Evolutionary conservation across 2,329 filamentous ascomycete genomes (phyloP), one percentile per base, ranked within the genome.

Genomic region (Botrytis paeoniae): DNA sequence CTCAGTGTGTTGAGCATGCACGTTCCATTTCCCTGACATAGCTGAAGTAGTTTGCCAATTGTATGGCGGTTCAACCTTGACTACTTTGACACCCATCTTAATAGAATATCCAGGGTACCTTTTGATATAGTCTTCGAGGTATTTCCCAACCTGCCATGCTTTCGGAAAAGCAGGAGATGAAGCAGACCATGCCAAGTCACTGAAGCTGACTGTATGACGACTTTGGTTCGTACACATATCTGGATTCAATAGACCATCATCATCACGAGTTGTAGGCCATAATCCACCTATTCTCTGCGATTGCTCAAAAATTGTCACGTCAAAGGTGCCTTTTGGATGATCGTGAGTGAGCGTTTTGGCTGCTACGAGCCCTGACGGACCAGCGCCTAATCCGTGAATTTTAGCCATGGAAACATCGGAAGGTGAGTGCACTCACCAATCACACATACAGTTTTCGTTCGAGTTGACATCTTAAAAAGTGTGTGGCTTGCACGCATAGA

Each of bases 161-260:
- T 86, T 89, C 1, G 93, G 93, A 65, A 96, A 90, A 81, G 91
- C 86, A 1, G 91, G 89, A 1, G 85, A 82, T 6, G 81, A 82
- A 8, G 85, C 82, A 4, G 87, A 85, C 93, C 93, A 97, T 9
- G 92, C 87, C 37, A 93, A 81, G 79, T 95, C 93, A 75, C 88
- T 89, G 78, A 91, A 91, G 77, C 88, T 87, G 75, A 96, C 89
- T 0, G 92, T 93, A 81, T 94, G 93, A 63, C 87, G 88, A 82
- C 92, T 94, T 78, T 95, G 89, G 80, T 97, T 97, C 6, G 88
- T 88, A 25, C 88, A 85, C 85, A 92, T 92, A 70, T 92, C 86
- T 14, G 91, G 91, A 75, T 92, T 89, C 25, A 91, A 82, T 57
- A 88, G 82, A 1, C 77, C 82, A n/a, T 75, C 76, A 71, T 90